Percentiles rank a stretch among this genome's conserved stretches.
phyloP scores from a whole-genome alignment of 257 asterid species.

The Thymus quinquecostatus region DNA sequence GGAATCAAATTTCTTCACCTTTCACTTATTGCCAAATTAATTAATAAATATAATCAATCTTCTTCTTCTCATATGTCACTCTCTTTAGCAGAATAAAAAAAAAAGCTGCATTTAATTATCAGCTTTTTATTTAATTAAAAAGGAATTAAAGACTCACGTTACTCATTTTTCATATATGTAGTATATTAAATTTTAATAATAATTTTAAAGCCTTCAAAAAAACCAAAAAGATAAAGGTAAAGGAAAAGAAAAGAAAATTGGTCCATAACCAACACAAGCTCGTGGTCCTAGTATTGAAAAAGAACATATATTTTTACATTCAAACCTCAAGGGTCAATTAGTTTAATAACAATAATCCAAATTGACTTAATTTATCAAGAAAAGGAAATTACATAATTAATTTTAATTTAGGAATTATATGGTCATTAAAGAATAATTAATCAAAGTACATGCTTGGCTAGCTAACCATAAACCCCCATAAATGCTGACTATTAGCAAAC shows the following conservation, averaged over 20 bases:
- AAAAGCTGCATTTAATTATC: slow-evolving; percentile 10
- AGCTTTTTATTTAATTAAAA: not conserved
- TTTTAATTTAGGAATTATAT: too few relatives aligned
- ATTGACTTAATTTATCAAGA: slow-evolving; percentile 10
- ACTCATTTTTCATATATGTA: not conserved
- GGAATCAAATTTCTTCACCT: not conserved
- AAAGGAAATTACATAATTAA: not conserved
- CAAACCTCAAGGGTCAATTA: not conserved
- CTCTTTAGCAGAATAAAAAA: slow-evolving; percentile 13
- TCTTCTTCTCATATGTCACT: not conserved
- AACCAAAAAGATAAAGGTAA: not conserved
- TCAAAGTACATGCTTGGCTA: slow-evolving; percentile 24
- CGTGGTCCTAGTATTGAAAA: slow-evolving; percentile 8
- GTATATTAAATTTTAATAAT: not conserved
- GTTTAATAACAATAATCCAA: not conserved
- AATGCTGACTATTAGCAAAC: slow-evolving; percentile 19
- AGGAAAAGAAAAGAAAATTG: not conserved
- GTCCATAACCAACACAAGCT: slow-evolving; percentile 2
- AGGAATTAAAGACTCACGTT: not conserved
- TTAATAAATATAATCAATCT: not conserved
- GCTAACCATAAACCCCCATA: slow-evolving; percentile 24
- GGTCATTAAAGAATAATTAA: slow-evolving; percentile 12
- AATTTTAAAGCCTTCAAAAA: not conserved
- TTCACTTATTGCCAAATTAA: not conserved
- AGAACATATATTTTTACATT: slow-evolving; percentile 1